Percentiles rank a stretch among this genome's conserved stretches.
Conservation (phyloP, 1,284 basidiomycete genomes). For the Cutaneotrichosporon cavernicola region DNA sequence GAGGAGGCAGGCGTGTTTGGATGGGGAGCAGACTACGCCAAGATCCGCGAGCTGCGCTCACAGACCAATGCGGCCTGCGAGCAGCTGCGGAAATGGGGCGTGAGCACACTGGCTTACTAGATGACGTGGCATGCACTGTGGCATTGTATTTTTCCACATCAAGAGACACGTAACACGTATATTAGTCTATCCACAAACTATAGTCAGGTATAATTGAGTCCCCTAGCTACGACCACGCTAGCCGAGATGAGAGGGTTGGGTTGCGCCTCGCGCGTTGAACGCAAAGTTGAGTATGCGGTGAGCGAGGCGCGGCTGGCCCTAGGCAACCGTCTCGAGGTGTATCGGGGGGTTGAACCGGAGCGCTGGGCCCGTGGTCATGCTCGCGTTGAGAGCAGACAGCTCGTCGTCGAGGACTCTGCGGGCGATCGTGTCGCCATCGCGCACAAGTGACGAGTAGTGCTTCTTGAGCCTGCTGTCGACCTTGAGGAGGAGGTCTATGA, state of each 20-base stretch:
- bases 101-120: slow-evolving; percentile 24
- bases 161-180: not conserved
- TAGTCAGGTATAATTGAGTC: not conserved
- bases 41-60: slow-evolving; percentile 51
- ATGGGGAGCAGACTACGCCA: slow-evolving; percentile 82
- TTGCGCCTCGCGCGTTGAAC: not conserved
- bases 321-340: slow-evolving; percentile 1
- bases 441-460: slow-evolving; percentile 46
- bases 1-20: slow-evolving; percentile 81
- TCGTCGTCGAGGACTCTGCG: slow-evolving; percentile 52
- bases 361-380: slow-evolving; percentile 12
- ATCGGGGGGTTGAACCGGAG: slow-evolving; percentile 8
- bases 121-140: slow-evolving; percentile 8
- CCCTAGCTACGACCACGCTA: not conserved
- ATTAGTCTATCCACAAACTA: not conserved
- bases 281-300: not conserved
- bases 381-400: slow-evolving; percentile 13
- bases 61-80: slow-evolving; percentile 64
- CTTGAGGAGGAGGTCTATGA: slow-evolving; percentile 53
- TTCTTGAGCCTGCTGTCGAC: slow-evolving; percentile 52
- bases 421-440: slow-evolving; percentile 53
- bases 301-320: not conserved
- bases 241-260: not conserved
- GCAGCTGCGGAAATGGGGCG: slow-evolving; percentile 41
- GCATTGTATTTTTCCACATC: slow-evolving; percentile 7